phyloP scores from a whole-genome alignment of 108 stramenopile genomes.

The Nitzschia palea region DNA sequence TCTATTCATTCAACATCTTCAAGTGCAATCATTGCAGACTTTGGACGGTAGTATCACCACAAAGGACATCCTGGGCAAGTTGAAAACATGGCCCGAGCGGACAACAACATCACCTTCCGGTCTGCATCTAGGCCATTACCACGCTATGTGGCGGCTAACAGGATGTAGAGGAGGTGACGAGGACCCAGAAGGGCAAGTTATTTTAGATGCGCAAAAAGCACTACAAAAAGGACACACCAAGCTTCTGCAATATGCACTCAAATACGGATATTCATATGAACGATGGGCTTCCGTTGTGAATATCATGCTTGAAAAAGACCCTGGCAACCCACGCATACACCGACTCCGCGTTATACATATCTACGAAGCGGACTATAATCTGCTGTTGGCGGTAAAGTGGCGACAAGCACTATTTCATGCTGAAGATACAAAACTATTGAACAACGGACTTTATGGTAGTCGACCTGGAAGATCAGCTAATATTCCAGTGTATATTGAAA shows the following conservation, averaged over 20 bases:
- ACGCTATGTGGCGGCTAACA: not conserved
- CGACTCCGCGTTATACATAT: constrained; percentile 7
- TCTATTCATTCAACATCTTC: not conserved
- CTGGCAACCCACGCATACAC: too few species aligned
- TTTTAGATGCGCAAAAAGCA: not conserved
- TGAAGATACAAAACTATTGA: not conserved
- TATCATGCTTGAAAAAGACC: constrained; percentile 2
- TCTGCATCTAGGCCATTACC: constrained; percentile 1
- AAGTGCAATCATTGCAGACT: too few species aligned
- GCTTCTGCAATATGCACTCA: not conserved
- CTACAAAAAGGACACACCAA: not conserved
- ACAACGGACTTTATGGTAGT: not conserved
- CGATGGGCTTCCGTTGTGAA: not conserved
- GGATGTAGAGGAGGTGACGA: not conserved
- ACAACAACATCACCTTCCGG: not conserved
- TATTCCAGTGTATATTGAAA: not conserved
- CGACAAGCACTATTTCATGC: not conserved
- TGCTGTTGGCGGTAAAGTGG: not conserved
- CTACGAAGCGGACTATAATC: constrained; percentile 8
- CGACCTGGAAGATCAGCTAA: too few species aligned
- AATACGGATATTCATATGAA: not conserved
- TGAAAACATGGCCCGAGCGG: not conserved
- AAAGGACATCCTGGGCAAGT: not conserved
- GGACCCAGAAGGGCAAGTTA: not conserved
- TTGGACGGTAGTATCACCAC: not conserved